Evolutionary conservation across 2,329 filamentous ascomycete species (phyloP).

Genomic region (Calonectria naviculata): DNA sequence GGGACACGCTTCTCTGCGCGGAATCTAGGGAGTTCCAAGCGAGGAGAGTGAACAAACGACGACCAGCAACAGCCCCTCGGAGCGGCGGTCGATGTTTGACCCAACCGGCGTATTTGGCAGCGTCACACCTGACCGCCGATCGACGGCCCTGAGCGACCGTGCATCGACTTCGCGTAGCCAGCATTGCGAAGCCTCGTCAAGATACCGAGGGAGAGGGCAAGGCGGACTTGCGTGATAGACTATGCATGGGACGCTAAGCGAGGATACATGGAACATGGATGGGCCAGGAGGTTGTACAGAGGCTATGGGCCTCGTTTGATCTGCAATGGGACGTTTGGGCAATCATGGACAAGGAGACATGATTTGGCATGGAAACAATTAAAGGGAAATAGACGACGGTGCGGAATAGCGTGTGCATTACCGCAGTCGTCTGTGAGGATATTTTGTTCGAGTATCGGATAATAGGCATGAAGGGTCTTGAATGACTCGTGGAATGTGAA

Average conservation of each 20-base stretch:
- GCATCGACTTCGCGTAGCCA: neutral
- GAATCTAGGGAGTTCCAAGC: conserved; percentile 45
- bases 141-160: conserved; percentile 4
- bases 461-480: conserved; percentile 25
- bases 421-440: conserved; percentile 28
- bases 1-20: conserved; percentile 52
- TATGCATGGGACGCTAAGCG: conserved; percentile 4
- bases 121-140: conserved; percentile 4
- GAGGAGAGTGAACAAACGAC: conserved; percentile 20
- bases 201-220: neutral
- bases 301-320: neutral
- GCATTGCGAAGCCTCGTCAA: neutral
- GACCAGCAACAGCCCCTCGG: neutral
- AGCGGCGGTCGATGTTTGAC: neutral
- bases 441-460: conserved; percentile 41
- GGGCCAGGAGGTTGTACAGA: neutral
- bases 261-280: neutral
- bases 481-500: conserved; percentile 21
- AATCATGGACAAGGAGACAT: conserved; percentile 14
- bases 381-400: conserved; percentile 18
- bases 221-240: neutral
- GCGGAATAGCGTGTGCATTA: conserved; percentile 28
- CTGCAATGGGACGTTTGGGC: neutral
- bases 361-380: conserved; percentile 11
- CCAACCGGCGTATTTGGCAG: neutral